phyloP scores from a whole-genome alignment of 768 basidiomycete genomes.

The Chalciporus chontae region DNA sequence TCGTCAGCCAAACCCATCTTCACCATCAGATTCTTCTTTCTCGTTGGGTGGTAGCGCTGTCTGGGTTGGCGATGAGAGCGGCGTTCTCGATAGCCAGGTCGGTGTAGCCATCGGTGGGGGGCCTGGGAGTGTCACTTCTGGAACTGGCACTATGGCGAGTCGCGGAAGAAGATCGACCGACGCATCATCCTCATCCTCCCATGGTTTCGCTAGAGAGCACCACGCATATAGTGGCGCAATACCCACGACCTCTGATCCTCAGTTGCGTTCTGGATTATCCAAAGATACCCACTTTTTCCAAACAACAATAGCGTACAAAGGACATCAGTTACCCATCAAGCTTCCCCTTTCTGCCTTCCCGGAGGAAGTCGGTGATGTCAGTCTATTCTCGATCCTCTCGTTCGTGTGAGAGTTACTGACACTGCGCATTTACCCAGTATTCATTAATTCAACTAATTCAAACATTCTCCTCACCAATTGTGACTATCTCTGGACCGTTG shows the following conservation, averaged over 20 bases:
- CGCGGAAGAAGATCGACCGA: constrained; percentile 66
- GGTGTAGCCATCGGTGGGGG: constrained; percentile 39
- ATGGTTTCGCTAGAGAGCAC: constrained; percentile 43
- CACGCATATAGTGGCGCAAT: constrained; percentile 34
- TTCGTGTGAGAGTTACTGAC: constrained; percentile 9
- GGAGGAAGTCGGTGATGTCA: constrained; percentile 95
- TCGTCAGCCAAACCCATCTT: constrained; percentile 37
- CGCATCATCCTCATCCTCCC: constrained; percentile 62
- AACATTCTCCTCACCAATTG: constrained; percentile 63
- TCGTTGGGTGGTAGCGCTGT: constrained; percentile 78
- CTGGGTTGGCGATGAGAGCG: constrained; percentile 79
- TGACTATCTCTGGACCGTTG: constrained; percentile 63
- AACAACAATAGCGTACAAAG: constrained; percentile 79
- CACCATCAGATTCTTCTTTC: constrained; percentile 72
- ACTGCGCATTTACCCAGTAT: constrained; percentile 50
- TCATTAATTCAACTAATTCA: constrained; percentile 88
- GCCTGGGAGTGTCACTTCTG: constrained; percentile 44
- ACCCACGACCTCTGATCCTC: constrained; percentile 44
- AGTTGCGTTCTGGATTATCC: constrained; percentile 44
- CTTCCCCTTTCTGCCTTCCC: constrained; percentile 87
- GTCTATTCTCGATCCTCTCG: constrained; percentile 28
- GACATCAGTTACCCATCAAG: constrained; percentile 82
- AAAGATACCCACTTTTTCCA: constrained; percentile 96
- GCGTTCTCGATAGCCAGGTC: constrained; percentile 42
- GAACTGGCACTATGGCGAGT: constrained; percentile 40